These are phyloP conservation scores for Porpolomopsis calyptriformis DNA, from an alignment of 768 basidiomycete genomes.

Conservation along the genomic window DNA sequence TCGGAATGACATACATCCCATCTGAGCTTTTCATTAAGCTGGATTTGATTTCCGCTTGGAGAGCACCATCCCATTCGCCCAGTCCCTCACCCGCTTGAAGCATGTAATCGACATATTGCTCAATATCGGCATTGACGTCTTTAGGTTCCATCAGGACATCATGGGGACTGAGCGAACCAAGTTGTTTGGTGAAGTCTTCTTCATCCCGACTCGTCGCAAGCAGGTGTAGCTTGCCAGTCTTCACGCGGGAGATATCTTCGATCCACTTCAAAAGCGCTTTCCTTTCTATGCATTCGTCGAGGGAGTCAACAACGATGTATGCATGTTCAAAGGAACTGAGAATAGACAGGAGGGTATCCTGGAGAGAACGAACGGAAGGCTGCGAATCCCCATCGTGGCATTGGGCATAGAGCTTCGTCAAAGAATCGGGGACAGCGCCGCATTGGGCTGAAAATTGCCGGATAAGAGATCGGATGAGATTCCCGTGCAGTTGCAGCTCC, in stretches of 20 bases:
- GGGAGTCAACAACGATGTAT: constrained; percentile 16
- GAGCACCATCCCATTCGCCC: background rate
- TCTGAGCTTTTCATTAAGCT: constrained; percentile 1
- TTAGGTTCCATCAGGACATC: background rate
- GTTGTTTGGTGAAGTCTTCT: constrained; percentile 5
- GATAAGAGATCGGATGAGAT: constrained; percentile 14
- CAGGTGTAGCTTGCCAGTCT: constrained; percentile 3
- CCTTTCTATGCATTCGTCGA: constrained; percentile 15
- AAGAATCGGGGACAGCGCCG: background rate
- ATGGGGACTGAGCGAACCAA: background rate
- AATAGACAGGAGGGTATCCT: constrained; percentile 9
- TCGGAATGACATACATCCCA: constrained; percentile 11
- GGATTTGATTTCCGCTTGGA: background rate
- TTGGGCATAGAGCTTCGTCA: background rate
- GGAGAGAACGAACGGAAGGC: constrained; percentile 1
- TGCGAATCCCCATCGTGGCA: background rate
- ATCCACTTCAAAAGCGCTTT: constrained; percentile 8
- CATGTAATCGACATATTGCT: background rate
- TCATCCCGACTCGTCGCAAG: constrained; percentile 12
- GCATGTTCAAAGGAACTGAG: constrained; percentile 3
- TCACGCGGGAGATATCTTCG: constrained; percentile 1
- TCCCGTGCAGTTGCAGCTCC: constrained; percentile 7
- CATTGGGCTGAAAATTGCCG: constrained; percentile 11
- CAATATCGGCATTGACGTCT: constrained; percentile 5
- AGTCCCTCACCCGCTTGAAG: background rate